These are phyloP conservation scores for Monilinia fructigena DNA, from an alignment of 2,329 filamentous ascomycete species.

Conservation along the genomic window DNA sequence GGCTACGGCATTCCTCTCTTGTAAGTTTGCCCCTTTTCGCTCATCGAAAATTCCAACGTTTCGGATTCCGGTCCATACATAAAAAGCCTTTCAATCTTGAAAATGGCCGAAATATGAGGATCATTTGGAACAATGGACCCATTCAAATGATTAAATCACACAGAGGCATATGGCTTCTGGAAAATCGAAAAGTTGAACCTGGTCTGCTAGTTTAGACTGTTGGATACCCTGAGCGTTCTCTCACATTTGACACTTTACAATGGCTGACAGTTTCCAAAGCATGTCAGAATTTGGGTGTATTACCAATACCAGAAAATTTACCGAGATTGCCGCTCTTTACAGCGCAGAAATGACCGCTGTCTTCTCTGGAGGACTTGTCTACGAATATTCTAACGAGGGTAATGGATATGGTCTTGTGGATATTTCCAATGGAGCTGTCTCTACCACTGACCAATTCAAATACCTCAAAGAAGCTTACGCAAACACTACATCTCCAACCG, in stretches of 20 bases:
- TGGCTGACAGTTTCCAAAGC: slow-evolving; percentile 23
- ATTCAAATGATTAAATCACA: too few relatives aligned
- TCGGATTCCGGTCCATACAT: too few relatives aligned
- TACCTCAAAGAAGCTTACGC: slow-evolving; percentile 48
- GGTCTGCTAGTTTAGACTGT: too few relatives aligned
- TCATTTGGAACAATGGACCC: too few relatives aligned
- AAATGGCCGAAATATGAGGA: too few relatives aligned
- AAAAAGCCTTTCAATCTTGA: too few relatives aligned
- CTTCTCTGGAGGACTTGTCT: slow-evolving; percentile 94
- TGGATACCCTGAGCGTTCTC: slow-evolving; percentile 19
- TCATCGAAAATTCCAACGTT: too few relatives aligned
- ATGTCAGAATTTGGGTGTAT: slow-evolving; percentile 91
- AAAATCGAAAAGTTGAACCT: too few relatives aligned
- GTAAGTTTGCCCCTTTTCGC: slow-evolving; percentile 25
- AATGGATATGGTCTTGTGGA: slow-evolving; percentile 65
- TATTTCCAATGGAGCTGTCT: slow-evolving; percentile 41
- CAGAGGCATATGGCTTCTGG: too few relatives aligned
- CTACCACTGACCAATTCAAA: slow-evolving; percentile 48
- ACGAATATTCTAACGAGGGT: slow-evolving; percentile 84
- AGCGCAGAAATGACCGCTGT: slow-evolving; percentile 76
- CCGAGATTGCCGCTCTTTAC: slow-evolving; percentile 80
- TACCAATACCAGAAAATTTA: slow-evolving; percentile 76
- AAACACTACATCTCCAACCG: slow-evolving; percentile 47
- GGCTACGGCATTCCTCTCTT: slow-evolving; percentile 65
- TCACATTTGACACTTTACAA: background rate